These are phyloP conservation scores for Periconia macrospinosa DNA, from an alignment of 2,329 filamentous ascomycete species.

Conservation along the genomic window DNA sequence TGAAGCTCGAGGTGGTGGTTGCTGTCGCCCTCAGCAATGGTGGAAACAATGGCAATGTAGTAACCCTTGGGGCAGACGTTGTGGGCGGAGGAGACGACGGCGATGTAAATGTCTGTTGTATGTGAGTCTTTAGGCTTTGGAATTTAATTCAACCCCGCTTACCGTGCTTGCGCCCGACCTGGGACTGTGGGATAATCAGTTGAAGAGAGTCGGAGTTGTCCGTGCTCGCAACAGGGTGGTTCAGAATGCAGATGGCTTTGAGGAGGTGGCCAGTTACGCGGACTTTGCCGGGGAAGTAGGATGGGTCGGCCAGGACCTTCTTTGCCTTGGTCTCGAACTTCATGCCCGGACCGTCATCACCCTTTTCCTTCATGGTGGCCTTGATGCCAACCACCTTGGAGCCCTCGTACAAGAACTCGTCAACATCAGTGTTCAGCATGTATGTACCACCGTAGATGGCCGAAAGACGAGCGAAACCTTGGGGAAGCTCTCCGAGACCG, in stretches of 20 bases:
- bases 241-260: constrained; percentile 96
- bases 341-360: constrained; percentile 74
- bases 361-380: constrained; percentile 90
- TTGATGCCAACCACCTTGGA: constrained; percentile 93
- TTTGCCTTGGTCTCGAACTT: constrained; percentile 95
- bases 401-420: constrained; percentile 84
- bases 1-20: constrained; percentile 97
- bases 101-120: constrained; percentile 84
- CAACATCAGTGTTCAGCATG: constrained; percentile 95
- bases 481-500: constrained; percentile 93
- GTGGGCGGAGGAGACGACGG: constrained; percentile 91
- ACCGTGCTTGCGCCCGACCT: constrained; percentile 97
- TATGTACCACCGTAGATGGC: constrained; percentile 99
- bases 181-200: constrained; percentile 96
- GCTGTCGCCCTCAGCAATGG: constrained; percentile 85
- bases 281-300: constrained; percentile 91
- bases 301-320: constrained; percentile 94
- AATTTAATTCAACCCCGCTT: constrained; percentile 10
- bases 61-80: constrained; percentile 99
- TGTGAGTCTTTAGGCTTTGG: constrained; percentile 9
- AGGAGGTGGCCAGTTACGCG: constrained; percentile 86
- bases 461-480: constrained; percentile 94
- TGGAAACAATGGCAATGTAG: constrained; percentile 98
- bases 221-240: constrained; percentile 90
- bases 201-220: constrained; percentile 87